Conservation (phyloP, 2,329 filamentous ascomycete species). For the Diaporthe sp. region DNA sequence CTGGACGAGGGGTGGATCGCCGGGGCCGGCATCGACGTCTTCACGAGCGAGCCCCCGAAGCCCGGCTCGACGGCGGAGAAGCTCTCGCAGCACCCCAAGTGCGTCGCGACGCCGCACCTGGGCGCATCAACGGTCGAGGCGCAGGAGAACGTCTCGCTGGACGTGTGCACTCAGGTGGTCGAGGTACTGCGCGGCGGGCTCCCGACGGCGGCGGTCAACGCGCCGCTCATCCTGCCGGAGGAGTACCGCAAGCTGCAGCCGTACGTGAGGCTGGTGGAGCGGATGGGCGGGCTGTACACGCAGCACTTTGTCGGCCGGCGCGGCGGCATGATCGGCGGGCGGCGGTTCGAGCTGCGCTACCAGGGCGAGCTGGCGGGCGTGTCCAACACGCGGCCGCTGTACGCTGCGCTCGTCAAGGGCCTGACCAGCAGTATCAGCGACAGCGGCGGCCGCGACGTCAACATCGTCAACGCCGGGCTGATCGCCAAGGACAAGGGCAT, state of each 20-base stretch:
- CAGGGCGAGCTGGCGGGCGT: constrained; percentile 80
- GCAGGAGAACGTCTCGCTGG: constrained; percentile 86
- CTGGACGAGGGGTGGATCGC: constrained; percentile 80
- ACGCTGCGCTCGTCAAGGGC: constrained; percentile 84
- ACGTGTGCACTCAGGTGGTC: constrained; percentile 85
- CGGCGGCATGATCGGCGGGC: constrained; percentile 67
- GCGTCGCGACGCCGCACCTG: constrained; percentile 84
- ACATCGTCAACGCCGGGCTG: constrained; percentile 85
- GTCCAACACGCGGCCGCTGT: constrained; percentile 82
- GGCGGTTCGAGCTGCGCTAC: constrained; percentile 82
- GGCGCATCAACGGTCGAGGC: constrained; percentile 86
- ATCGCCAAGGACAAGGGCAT: constrained; percentile 84
- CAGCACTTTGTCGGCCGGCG: constrained; percentile 74
- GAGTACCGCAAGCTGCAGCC: constrained; percentile 85
- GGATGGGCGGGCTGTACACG: constrained; percentile 84
- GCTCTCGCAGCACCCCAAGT: constrained; percentile 77
- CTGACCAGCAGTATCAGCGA: constrained; percentile 78
- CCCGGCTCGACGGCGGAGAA: constrained; percentile 69
- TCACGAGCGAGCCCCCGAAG: constrained; percentile 78
- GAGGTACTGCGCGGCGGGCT: constrained; percentile 80
- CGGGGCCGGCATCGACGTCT: constrained; percentile 85
- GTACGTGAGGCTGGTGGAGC: constrained; percentile 82
- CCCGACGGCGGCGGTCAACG: constrained; percentile 84
- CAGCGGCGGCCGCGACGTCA: constrained; percentile 76
- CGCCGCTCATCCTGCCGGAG: constrained; percentile 83